These are phyloP conservation scores for Clarireedia paspali DNA, from an alignment of 2,329 filamentous ascomycete genomes.

Conservation along the genomic window DNA sequence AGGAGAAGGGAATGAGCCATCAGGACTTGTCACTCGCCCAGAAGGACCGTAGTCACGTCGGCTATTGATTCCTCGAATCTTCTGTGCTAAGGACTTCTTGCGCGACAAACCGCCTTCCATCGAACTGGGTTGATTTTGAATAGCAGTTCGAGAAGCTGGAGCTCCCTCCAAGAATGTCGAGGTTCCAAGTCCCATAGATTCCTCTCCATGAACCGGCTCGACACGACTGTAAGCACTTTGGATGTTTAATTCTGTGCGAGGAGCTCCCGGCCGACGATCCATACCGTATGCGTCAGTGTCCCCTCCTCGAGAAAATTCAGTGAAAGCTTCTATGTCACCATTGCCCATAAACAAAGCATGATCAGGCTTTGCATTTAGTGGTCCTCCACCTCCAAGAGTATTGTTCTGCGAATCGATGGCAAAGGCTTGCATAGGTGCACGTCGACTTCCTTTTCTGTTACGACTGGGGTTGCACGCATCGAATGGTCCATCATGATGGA, in stretches of 20 bases:
- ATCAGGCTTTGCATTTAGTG: conserved; percentile 73
- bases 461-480: conserved; percentile 93
- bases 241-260: conserved; percentile 31
- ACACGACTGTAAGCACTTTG: conserved; percentile 63
- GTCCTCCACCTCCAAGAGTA: conserved; percentile 78
- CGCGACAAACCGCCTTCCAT: conserved; percentile 63
- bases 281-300: conserved; percentile 31
- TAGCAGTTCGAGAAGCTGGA: conserved; percentile 72
- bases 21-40: conserved; percentile 51
- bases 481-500: conserved; percentile 96
- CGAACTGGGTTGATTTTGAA: conserved; percentile 54
- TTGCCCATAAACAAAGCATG: conserved; percentile 81
- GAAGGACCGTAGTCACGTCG: conserved; percentile 52
- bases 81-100: conserved; percentile 92
- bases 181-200: conserved; percentile 78
- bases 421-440: conserved; percentile 94
- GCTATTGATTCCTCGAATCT: conserved; percentile 77
- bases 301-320: conserved; percentile 53
- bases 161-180: conserved; percentile 94
- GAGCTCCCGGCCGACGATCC: conserved; percentile 30
- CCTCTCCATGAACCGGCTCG: conserved; percentile 74
- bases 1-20: conserved; percentile 35
- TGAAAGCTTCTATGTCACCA: conserved; percentile 63
- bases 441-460: conserved; percentile 73
- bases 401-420: conserved; percentile 91